Base-by-base conservation (phyloP, 805 yeast species). In the Ogataea siamensis region DNA sequence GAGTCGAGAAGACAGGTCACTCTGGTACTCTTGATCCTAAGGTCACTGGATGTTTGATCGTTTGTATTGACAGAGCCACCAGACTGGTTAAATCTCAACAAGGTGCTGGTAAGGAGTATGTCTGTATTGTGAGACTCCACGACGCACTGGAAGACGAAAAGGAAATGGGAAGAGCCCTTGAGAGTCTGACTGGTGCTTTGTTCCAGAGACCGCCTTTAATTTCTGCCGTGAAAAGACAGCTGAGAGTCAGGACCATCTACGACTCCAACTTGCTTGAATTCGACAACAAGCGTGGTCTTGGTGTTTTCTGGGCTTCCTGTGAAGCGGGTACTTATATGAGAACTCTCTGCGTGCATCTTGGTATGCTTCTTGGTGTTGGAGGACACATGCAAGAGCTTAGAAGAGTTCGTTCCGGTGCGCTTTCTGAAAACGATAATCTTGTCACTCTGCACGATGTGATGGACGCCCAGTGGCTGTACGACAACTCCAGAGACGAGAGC, bases 251-350 rank as follows among this genome's bases (percentile, higher is more conserved):
- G 70, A 93, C 97, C 49, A 89, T 93, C 62, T 93, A 93, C 67
- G 98, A 93, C 62, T 86, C 96, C 47, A 88, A 91, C 51, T 74
- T 93, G 63, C 80, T 93, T 57, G 99, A 93, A 70, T 93, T 93
- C 60, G 99, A 89, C 70, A 85, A 88, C 68, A 89, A 93, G 70
- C 83, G 98, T 68, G 91, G 93, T 55, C 75, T 93, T 47, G 95
- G 95, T 71, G 98, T 93, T 23, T 93, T 93, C 73, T 93, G 99
- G 99, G 99, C 98, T 43, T 85, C 95, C 28, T 93, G 99, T 77
- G 99, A 93, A 74, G 99, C 99, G 46, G 99, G 99, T 70, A 93
- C 99, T 45, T 93, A 93, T 71, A 93, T 93, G 96, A 85, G 99
- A 78, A 93, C 99, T 34, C 73, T 93, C 56, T 93, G 99, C 83